Conservation (phyloP, 345 rosid species). For the Camelina neglecta region DNA sequence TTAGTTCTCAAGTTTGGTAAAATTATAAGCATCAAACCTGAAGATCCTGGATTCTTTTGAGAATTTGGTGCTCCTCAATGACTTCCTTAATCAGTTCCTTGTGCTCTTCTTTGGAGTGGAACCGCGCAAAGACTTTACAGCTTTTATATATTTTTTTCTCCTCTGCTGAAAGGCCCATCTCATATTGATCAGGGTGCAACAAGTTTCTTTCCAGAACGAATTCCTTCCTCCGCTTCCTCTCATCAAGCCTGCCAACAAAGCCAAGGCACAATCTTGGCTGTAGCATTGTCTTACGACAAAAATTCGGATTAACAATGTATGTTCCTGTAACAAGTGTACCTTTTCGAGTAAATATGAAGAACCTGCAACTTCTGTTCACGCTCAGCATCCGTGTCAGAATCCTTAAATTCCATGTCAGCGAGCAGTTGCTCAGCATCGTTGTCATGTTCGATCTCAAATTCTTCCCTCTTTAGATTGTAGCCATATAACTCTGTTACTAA, state of each 20-base stretch:
- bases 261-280: conserved; percentile 20
- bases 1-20: conserved; percentile 23
- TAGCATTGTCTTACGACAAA: conserved; percentile 8
- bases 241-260: conserved; percentile 77
- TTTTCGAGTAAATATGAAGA: conserved; percentile 78
- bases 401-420: conserved; percentile 95
- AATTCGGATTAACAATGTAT: background rate
- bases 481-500: conserved; percentile 79
- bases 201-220: conserved; percentile 87
- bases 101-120: conserved; percentile 89
- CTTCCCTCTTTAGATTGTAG: conserved; percentile 88
- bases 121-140: conserved; percentile 81
- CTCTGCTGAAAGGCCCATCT: conserved; percentile 68
- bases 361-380: conserved; percentile 79
- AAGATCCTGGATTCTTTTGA: conserved; percentile 80
- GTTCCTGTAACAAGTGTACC: conserved; percentile 49
- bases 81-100: conserved; percentile 67
- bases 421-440: conserved; percentile 93
- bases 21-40: conserved; percentile 61
- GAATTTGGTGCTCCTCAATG: conserved; percentile 70
- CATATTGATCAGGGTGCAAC: conserved; percentile 71
- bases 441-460: conserved; percentile 94
- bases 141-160: conserved; percentile 70
- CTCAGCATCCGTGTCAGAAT: conserved; percentile 76
- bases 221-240: conserved; percentile 93